phyloP scores from a whole-genome alignment of 1,284 basidiomycete species.

The Pulveroboletus sp. region DNA sequence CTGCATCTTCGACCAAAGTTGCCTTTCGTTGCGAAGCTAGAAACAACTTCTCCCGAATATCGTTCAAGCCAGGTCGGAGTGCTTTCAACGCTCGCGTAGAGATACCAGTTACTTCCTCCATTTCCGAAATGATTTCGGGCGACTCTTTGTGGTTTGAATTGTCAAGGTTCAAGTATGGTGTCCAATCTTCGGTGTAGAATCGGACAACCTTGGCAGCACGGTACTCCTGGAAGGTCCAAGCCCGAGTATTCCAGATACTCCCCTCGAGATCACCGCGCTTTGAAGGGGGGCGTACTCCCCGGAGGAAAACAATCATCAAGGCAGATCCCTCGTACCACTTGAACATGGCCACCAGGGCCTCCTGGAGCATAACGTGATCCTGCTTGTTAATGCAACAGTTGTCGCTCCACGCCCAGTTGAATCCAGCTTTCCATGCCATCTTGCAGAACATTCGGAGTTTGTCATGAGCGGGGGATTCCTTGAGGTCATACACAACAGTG shows the following conservation, averaged over 20 bases:
- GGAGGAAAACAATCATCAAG: not conserved
- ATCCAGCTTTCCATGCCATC: not conserved
- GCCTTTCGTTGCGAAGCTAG: not conserved
- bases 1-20: too few relatives aligned
- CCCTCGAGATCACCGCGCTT: not conserved
- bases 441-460: not conserved
- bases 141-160: too few relatives aligned
- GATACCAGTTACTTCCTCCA: not conserved
- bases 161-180: too few relatives aligned
- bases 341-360: constrained; percentile 3
- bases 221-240: too few relatives aligned
- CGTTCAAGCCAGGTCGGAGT: not conserved
- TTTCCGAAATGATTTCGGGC: too few relatives aligned
- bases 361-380: not conserved
- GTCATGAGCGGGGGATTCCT: not conserved
- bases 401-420: not conserved
- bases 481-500: not conserved
- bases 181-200: too few relatives aligned
- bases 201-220: too few relatives aligned
- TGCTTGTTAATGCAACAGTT: not conserved
- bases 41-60: not conserved
- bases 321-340: not conserved
- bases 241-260: too few relatives aligned
- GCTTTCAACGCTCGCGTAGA: not conserved
- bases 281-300: not conserved